Evolutionary conservation across 768 basidiomycete species (phyloP), one percentile per base, ranked within the genome.

Genomic region (Gloeophyllum trabeum): DNA sequence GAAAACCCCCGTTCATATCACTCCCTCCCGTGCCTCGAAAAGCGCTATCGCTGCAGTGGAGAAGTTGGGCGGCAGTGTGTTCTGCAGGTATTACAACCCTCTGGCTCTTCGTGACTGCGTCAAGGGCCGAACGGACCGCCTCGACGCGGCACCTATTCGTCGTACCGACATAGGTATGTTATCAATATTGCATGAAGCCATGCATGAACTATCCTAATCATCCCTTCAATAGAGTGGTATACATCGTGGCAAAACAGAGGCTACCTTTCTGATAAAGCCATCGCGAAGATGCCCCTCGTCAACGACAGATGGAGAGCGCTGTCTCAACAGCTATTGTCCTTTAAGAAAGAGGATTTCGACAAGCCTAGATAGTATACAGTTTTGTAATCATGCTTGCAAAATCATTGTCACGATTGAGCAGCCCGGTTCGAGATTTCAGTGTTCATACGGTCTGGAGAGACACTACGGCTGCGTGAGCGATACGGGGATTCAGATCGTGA

Each of bases 41-140:
- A 75, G 75, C 38, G 93, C 96, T 6, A 88, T 97, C 43, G 57
- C 71, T 41, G 87, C 91, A 0, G 78, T 99, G 42, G 89, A 97
- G 57, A 65, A 66, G 14, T 70, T 66, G 6, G 90, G 92, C 19
- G 94, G 94, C 20, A 75, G 76, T 38, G 77, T 97, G 25, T 76
- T 83, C 36, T 92, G 91, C 65, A 83, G 88, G 55, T 94, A 87
- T 59, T 91, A 94, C 64, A 98, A 98, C 61, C 61, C 73, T 16
- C 71, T 96, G 24, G 81, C 87, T 1, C 72, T 98, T 38, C 75
- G 79, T 26, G 87, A 91, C 51, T 82, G 77, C 47, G 60, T 89
- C 47, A 77, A 84, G 49, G 79, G 79, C 4, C 71, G 76, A 23
- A 75, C 70, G 16, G 85, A 91, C 54, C 73, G 80, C 42, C 62